Evolutionary conservation across 129 eudicot genomes (phyloP).

Genomic region (Centaurea solstitialis): DNA sequence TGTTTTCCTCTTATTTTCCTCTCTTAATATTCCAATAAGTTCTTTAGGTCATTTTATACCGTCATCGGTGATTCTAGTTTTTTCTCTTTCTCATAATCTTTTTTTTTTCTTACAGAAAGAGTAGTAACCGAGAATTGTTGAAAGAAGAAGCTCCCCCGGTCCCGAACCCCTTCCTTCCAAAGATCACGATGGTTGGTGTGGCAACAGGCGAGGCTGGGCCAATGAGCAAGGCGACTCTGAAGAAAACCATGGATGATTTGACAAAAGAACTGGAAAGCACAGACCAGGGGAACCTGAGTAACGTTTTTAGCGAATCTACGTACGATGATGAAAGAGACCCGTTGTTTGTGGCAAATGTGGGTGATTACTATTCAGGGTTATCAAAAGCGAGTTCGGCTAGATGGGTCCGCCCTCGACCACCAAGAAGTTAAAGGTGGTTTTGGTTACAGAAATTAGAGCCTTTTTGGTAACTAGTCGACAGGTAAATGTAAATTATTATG

Average conservation of each 20-base stretch:
- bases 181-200: slow-evolving; percentile 91
- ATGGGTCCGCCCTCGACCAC: slow-evolving; percentile 64
- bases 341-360: slow-evolving; percentile 88
- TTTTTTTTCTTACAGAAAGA: slow-evolving; percentile 29
- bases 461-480: slow-evolving; percentile 1
- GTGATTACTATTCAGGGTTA: slow-evolving; percentile 64
- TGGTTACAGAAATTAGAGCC: background rate
- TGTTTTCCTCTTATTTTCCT: background rate
- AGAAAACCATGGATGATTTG: slow-evolving; percentile 81
- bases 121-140: slow-evolving; percentile 19
- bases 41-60: background rate
- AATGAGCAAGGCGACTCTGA: slow-evolving; percentile 66
- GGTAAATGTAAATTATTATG: slow-evolving; percentile 23
- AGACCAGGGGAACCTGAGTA: slow-evolving; percentile 40
- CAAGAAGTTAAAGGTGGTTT: slow-evolving; percentile 28
- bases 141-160: slow-evolving; percentile 47
- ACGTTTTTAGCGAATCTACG: slow-evolving; percentile 20
- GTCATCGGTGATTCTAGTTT: background rate
- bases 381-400: slow-evolving; percentile 56
- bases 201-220: slow-evolving; percentile 76
- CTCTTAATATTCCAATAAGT: background rate
- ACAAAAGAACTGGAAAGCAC: slow-evolving; percentile 71
- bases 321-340: slow-evolving; percentile 84
- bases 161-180: slow-evolving; percentile 68
- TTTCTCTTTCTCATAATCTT: background rate